Conservation (phyloP, 306 rosid species). For the Vigna angularis region DNA sequence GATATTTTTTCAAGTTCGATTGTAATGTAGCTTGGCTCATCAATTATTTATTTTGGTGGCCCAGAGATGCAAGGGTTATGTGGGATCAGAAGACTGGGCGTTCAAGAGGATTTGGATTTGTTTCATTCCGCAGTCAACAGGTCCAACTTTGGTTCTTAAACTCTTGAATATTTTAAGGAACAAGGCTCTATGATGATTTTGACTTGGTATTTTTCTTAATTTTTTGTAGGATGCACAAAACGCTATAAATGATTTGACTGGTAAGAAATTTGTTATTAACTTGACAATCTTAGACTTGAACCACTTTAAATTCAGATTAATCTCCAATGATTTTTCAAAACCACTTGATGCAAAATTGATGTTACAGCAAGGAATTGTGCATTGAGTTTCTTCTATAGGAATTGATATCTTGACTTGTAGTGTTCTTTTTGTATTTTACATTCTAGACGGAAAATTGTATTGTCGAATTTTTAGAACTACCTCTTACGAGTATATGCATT, state of each 20-base stretch:
- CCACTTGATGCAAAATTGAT: slow-evolving; percentile 1
- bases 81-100: slow-evolving; percentile 99
- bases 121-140: slow-evolving; percentile 94
- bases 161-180: not conserved
- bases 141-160: slow-evolving; percentile 44
- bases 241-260: slow-evolving; percentile 95
- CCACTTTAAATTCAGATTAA: not conserved
- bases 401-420: not conserved
- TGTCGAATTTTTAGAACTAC: not conserved
- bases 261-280: slow-evolving; percentile 56
- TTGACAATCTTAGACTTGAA: slow-evolving; percentile 6
- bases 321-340: slow-evolving; percentile 11
- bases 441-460: not conserved
- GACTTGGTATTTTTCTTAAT: slow-evolving; percentile 22
- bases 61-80: slow-evolving; percentile 98
- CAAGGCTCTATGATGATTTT: slow-evolving; percentile 23
- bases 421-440: not conserved
- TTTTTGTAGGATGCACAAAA: slow-evolving; percentile 92
- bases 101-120: slow-evolving; percentile 98
- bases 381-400: not conserved
- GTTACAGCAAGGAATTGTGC: slow-evolving; percentile 18
- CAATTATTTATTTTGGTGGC: slow-evolving; percentile 34
- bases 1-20: slow-evolving; percentile 18
- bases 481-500: not conserved
- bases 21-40: slow-evolving; percentile 16